Evolutionary conservation across 257 asterid species (phyloP).

Genomic region (Marsdenia floribunda): DNA sequence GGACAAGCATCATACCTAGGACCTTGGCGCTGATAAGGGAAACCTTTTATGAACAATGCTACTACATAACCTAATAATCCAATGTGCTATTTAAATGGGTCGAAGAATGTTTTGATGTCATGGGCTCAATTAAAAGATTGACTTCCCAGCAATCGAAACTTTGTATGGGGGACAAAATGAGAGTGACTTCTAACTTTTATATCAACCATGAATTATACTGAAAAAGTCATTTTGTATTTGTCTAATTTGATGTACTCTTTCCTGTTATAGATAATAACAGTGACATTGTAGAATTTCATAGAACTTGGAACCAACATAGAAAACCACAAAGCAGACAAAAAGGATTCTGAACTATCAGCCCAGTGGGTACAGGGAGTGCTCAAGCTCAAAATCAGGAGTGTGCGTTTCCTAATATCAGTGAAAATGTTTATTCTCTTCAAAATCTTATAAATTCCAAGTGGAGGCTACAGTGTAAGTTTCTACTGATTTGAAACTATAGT

Average conservation of each 20-base stretch:
- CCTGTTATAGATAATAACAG: conserved; percentile 26
- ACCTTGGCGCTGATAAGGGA: neutral
- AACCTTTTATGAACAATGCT: neutral
- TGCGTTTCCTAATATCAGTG: conserved; percentile 31
- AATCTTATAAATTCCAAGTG: conserved; percentile 16
- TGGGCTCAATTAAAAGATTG: neutral
- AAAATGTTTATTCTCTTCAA: conserved; percentile 27
- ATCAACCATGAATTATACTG: neutral
- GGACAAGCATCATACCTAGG: neutral
- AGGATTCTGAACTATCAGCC: conserved; percentile 11
- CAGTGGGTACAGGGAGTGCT: conserved; percentile 33
- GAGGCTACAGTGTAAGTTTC: conserved; percentile 34
- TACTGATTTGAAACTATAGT: neutral
- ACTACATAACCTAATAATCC: neutral
- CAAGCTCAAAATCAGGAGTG: conserved; percentile 24
- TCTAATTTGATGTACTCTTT: conserved; percentile 13
- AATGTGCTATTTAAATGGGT: neutral
- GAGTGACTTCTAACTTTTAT: neutral
- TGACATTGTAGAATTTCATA: conserved; percentile 42
- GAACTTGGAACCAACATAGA: conserved; percentile 25
- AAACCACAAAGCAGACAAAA: conserved; percentile 16
- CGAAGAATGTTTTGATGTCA: neutral
- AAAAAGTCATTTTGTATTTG: neutral
- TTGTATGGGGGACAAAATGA: neutral
- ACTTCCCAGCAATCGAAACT: neutral